Conservation (phyloP, 2,329 filamentous ascomycete species). For the Chaetomiaceae sp. region DNA sequence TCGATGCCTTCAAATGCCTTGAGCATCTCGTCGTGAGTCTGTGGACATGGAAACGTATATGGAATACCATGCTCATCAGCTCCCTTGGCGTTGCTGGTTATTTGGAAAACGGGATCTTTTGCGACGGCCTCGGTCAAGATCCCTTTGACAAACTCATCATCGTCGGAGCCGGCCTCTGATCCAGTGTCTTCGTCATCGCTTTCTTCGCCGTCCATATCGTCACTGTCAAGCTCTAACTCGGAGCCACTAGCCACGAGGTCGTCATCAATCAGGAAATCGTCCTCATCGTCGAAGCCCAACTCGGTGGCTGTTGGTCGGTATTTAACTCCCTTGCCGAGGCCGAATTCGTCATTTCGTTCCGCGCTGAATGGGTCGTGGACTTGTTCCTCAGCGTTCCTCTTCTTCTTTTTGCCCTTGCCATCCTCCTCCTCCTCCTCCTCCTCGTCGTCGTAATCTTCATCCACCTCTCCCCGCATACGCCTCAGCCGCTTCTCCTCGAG, state of each 20-base stretch:
- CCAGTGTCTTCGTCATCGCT: conserved; percentile 39
- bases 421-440: conserved; percentile 39
- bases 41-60: conserved; percentile 82
- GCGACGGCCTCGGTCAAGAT: conserved; percentile 57
- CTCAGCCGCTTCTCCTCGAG: conserved; percentile 77
- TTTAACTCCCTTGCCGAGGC: conserved; percentile 56
- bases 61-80: conserved; percentile 58
- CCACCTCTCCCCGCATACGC: conserved; percentile 78
- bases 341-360: conserved; percentile 53
- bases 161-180: conserved; percentile 38
- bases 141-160: conserved; percentile 70
- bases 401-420: conserved; percentile 36
- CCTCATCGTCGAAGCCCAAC: conserved; percentile 82
- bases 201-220: conserved; percentile 49
- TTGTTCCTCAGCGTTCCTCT: conserved; percentile 31
- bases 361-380: conserved; percentile 34
- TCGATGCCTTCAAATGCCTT: conserved; percentile 60
- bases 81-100: conserved; percentile 41
- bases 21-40: conserved; percentile 70
- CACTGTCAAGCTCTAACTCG: conserved; percentile 55
- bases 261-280: conserved; percentile 88
- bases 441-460: conserved; percentile 59
- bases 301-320: conserved; percentile 54
- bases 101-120: conserved; percentile 48
- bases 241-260: conserved; percentile 81